Base-by-base conservation (phyloP, 345 rosid genomes). In the Sonneratia alba region DNA sequence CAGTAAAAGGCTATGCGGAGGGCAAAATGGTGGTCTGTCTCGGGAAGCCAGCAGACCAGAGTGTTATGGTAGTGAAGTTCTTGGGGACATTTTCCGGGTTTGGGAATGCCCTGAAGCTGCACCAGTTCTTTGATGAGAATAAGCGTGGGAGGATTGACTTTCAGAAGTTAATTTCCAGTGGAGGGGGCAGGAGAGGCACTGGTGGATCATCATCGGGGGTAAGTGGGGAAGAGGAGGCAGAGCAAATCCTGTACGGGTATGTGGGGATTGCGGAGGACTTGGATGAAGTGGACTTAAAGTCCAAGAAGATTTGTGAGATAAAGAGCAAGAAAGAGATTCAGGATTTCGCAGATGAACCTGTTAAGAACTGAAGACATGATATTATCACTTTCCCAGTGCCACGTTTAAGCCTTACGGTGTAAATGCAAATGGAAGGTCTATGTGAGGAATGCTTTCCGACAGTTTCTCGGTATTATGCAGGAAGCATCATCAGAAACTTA, bases 301-400 rank as follows among this genome's bases (percentile, higher is more conserved):
- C 88, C 61, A 86, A 83, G 81, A 81, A 79, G 49, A 57, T 74
- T 67, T 75, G 83, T 71, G 22, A 47, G 18, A 57, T 86, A 76
- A 84, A 84, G 79, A 84, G 88, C 77, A 86, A 81, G 85, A 78
- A 77, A 71, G 88, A 79, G 82, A 88, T 83, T 53, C 75, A 74
- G 68, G 90, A 88, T 69, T 79, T 88, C 71, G 87, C 81, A 14
- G 79, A 88, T 71, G 91, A 80, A 48, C 93, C 91, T 63, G 83
- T 85, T 32, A 88, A 84, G 75, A 37, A 49, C 19, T 49, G 56
- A 49, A 12, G 56, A 49, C 56, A 13, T 18, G 56, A 14, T 49
- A 13, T 49, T 4, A 16, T 49, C 4, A 13, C 56, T 8, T 13
- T 18, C 56, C 21, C 10, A 9, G 7, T 42, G 45, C 45, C 45